A percentile compares a stretch with the other conserved stretches of the same genome.
phyloP scores from a whole-genome alignment of 2,329 filamentous ascomycete species.

The Fusarium paranaense region DNA sequence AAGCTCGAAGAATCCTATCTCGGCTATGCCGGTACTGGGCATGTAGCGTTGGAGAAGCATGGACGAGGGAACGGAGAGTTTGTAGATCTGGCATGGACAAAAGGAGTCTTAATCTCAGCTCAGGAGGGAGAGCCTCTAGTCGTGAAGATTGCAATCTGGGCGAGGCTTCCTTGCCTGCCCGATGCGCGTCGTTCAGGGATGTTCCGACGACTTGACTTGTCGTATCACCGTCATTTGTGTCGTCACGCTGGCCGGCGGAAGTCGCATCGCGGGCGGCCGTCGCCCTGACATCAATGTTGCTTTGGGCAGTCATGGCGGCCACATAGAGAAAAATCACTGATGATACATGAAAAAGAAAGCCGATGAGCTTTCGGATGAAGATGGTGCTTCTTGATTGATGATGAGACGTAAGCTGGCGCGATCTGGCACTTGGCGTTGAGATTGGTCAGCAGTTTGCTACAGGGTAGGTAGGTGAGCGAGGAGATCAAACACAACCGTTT shows the following conservation, averaged over 20 bases:
- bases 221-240: neutral
- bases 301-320: neutral
- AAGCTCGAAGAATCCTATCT: conserved; percentile 25
- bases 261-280: neutral
- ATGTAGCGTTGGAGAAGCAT: conserved; percentile 35
- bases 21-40: conserved; percentile 34
- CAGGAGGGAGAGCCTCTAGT: neutral
- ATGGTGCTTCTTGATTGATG: neutral
- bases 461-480: neutral
- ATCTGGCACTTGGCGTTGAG: neutral
- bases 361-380: neutral
- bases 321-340: too few species aligned
- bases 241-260: neutral
- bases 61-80: conserved; percentile 15
- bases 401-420: neutral
- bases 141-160: neutral
- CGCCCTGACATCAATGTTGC: neutral
- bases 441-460: neutral
- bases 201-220: neutral
- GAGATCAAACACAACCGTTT: too few species aligned
- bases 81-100: conserved; percentile 26
- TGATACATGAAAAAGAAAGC: neutral
- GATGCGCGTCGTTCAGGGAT: neutral
- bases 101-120: conserved; percentile 20
- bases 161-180: neutral